Evolutionary conservation across 352 stramenopile genomes (phyloP), one percentile per base, ranked within the genome.

Genomic region (Phytopythium cucurbitacearum): DNA sequence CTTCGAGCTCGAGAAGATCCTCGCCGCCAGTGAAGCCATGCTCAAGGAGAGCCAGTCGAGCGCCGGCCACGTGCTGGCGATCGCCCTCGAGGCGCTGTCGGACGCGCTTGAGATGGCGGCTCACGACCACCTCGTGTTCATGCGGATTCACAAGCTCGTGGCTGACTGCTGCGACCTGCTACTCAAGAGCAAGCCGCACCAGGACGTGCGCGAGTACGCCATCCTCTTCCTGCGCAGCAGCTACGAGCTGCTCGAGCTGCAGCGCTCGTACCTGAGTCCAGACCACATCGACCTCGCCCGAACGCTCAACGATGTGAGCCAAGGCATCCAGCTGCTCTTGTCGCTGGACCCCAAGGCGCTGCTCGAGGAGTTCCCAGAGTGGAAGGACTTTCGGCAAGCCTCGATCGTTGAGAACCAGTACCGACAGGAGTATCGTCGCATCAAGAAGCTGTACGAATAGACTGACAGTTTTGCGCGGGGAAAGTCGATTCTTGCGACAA

Each of bases 371-470:
- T 87, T 97, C 28, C 64, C 80, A 0, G 87, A 91, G 53, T 94
- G 90, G 76, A 73, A 77, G 53, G 87, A 88, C 48, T 91, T 98
- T 40, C 79, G 85, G 13, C 69, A 95, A 36, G 95, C 90, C 11
- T 97, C 89, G 7, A 66, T 87, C 32, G 79, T 97, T 49, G 94
- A 98, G 64, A 87, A 89, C 62, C 59, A 88, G 51, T 95, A 87
- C 65, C 76, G 89, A 21, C 84, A 91, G 53, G 87, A 97, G 56
- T 97, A 97, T 61, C 74, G 81, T 58, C 81, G 90, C 11, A 93
- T 98, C 64, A 97, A 97, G 60, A 62, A 56, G 40, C 66, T 98
- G 59, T 98, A 98, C 67, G 85, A 92, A 76, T 93, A 87, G 64
- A 67, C 9, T 42, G n/a, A 33, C 47, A 52, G 34, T 41, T 41